A percentile compares a stretch with the other conserved stretches of the same genome.
Evolutionary conservation across 192 early-diverging fungal genomes (phyloP).

Genomic region (Coemansia pectinata): DNA sequence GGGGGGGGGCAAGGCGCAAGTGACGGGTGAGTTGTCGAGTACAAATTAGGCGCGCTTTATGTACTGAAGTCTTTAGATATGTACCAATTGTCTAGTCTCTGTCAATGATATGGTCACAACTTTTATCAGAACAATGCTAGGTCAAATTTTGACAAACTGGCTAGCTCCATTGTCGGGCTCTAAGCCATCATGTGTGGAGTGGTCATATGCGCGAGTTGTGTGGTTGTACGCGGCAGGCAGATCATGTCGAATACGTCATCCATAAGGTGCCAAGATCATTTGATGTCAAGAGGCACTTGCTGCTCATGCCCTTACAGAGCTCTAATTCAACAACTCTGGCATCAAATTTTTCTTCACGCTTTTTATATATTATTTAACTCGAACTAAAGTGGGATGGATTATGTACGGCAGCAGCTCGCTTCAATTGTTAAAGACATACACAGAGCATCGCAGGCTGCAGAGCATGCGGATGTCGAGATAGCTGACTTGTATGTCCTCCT

Average conservation of each 20-base stretch:
- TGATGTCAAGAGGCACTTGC: background rate
- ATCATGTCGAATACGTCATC: background rate
- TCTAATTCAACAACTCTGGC: too few species aligned
- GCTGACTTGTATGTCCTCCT: constrained; percentile 40
- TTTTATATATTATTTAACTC: background rate
- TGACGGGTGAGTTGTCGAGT: background rate
- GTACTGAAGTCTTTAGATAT: background rate
- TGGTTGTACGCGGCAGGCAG: background rate
- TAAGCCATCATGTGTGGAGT: background rate
- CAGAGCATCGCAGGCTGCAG: background rate
- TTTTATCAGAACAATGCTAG: background rate
- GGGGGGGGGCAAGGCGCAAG: background rate
- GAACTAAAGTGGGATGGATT: constrained; percentile 26
- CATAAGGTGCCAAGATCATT: background rate
- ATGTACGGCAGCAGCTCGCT: constrained; percentile 42
- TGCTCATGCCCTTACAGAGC: background rate
- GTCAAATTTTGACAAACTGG: background rate
- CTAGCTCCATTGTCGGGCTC: background rate
- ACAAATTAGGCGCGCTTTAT: background rate
- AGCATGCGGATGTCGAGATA: background rate
- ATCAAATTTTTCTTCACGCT: background rate
- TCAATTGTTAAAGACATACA: constrained; percentile 35
- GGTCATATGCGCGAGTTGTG: background rate
- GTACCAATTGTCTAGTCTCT: too few species aligned
- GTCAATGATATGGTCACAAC: background rate